Evolutionary conservation across 176 grass and related monocot species (phyloP).

Genomic region (Triticum dicoccoides): DNA sequence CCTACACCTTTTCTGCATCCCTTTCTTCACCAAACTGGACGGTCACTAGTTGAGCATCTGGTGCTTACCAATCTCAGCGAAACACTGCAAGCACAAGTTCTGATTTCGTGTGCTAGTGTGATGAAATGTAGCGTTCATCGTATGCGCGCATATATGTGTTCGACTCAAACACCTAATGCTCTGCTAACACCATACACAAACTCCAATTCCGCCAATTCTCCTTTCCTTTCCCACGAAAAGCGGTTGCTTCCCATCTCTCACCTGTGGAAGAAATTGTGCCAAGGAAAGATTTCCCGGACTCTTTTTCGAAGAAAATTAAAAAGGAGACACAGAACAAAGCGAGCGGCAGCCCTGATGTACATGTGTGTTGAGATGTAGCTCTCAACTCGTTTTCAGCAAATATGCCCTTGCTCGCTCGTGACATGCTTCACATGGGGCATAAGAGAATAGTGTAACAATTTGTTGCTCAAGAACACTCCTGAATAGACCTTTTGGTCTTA

Average conservation of each 20-base stretch:
- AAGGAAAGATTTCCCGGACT: slow-evolving; percentile 5
- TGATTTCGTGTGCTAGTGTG: neutral
- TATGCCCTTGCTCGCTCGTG: slow-evolving; percentile 20
- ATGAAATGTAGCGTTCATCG: neutral
- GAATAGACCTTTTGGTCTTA: slow-evolving; percentile 7
- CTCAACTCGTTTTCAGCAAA: slow-evolving; percentile 38
- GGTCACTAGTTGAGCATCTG: neutral
- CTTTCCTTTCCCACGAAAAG: neutral
- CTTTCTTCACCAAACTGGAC: neutral
- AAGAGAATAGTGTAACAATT: slow-evolving; percentile 14
- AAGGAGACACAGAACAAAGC: neutral
- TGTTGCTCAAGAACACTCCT: slow-evolving; percentile 20
- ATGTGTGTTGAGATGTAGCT: slow-evolving; percentile 19
- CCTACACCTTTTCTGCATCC: neutral
- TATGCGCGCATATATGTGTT: neutral
- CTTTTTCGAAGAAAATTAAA: slow-evolving; percentile 28
- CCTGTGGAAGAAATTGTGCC: slow-evolving; percentile 10
- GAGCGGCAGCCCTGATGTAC: neutral
- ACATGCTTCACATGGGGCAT: slow-evolving; percentile 22
- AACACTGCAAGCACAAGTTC: slow-evolving; percentile 32
- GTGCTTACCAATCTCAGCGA: slow-evolving; percentile 40
- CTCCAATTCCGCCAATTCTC: too few relatives aligned
- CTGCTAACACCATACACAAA: neutral
- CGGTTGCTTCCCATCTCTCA: neutral
- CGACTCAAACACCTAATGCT: neutral